phyloP scores from a whole-genome alignment of 306 rosid species.

The Vigna radiata region DNA sequence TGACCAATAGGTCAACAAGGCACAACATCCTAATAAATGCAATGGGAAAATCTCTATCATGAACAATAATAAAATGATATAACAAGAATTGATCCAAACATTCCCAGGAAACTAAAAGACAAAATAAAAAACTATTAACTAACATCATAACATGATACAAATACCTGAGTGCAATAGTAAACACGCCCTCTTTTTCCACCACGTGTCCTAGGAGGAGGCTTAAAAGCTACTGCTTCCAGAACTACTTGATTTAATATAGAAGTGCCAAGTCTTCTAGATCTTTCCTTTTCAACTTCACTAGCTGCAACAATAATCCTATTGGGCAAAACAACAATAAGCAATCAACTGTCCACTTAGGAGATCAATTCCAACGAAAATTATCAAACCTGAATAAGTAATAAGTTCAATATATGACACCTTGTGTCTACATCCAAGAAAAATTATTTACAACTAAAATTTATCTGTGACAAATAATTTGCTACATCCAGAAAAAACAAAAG shows the following conservation, averaged over 20 bases:
- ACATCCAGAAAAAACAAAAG: constrained; percentile 23
- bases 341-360: constrained; percentile 40
- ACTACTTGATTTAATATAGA: constrained; percentile 88
- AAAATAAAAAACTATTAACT: constrained; percentile 6
- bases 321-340: constrained; percentile 47
- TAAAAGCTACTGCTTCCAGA: constrained; percentile 88
- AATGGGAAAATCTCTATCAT: constrained; percentile 2
- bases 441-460: constrained; percentile 12
- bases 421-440: constrained; percentile 38
- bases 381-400: constrained; percentile 28
- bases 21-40: constrained; percentile 11
- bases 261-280: constrained; percentile 92
- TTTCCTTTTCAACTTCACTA: constrained; percentile 86
- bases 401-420: neutral
- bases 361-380: constrained; percentile 33
- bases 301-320: constrained; percentile 87
- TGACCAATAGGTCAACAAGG: too few relatives aligned
- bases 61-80: constrained; percentile 12
- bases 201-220: constrained; percentile 92
- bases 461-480: neutral
- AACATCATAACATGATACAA: constrained; percentile 25
- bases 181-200: constrained; percentile 95
- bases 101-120: constrained; percentile 26
- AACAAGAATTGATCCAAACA: constrained; percentile 24
- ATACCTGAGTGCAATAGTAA: constrained; percentile 94